Evolutionary conservation across 768 basidiomycete genomes (phyloP).

Genomic region (Zangia roseola): DNA sequence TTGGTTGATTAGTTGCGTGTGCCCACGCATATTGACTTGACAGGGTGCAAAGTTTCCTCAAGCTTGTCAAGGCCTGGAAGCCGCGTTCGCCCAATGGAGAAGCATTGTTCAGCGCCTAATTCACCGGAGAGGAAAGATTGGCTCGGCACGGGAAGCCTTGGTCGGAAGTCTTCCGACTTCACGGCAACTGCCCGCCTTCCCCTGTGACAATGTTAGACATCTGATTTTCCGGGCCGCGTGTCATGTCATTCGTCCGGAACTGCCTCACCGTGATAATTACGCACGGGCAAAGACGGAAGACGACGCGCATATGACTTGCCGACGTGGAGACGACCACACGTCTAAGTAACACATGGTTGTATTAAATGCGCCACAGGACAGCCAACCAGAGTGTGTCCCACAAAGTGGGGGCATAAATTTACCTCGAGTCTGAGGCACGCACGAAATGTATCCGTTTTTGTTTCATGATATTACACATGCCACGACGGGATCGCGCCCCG

Average conservation of each 20-base stretch:
- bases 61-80: conserved; percentile 16
- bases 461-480: conserved; percentile 2
- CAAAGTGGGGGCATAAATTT: neutral
- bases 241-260: neutral
- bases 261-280: conserved; percentile 13
- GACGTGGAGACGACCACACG: conserved; percentile 18
- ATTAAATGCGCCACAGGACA: neutral
- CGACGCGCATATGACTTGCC: conserved; percentile 2
- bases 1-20: conserved; percentile 8
- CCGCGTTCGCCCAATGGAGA: conserved; percentile 8
- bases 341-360: conserved; percentile 2
- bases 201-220: neutral
- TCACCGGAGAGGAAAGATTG: conserved; percentile 20
- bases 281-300: conserved; percentile 17
- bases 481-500: conserved; percentile 10
- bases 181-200: conserved; percentile 2
- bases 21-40: conserved; percentile 17
- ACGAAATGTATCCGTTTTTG: conserved; percentile 1
- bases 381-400: conserved; percentile 1
- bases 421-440: neutral
- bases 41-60: conserved; percentile 1
- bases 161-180: conserved; percentile 16
- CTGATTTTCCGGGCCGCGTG: neutral
- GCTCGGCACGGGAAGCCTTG: conserved; percentile 1
- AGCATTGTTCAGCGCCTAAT: conserved; percentile 11